phyloP scores from a whole-genome alignment of 225 moss, liverwort and hornwort genomes.

The Takakia lepidozioides region DNA sequence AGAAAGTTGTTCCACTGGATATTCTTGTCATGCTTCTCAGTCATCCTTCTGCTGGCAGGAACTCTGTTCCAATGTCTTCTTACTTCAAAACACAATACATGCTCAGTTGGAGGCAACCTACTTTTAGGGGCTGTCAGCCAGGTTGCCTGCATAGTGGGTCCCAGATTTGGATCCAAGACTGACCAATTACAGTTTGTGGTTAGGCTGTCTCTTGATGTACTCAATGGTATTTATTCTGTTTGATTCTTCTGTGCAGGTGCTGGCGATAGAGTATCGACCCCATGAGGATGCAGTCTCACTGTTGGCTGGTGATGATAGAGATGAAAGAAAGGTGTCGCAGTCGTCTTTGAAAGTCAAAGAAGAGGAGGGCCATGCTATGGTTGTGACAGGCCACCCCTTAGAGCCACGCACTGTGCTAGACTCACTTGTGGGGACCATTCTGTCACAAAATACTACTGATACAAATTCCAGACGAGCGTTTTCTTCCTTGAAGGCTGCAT shows the following conservation, averaged over 20 bases:
- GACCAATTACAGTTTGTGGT: no score
- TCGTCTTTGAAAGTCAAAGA: slow-evolving; percentile 15
- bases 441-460: slow-evolving; percentile 90
- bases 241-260: slow-evolving; percentile 20
- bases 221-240: slow-evolving; percentile 7
- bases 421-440: slow-evolving; percentile 75
- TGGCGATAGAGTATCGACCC: slow-evolving; percentile 31
- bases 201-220: no score
- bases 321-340: slow-evolving; percentile 12
- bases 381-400: slow-evolving; percentile 32
- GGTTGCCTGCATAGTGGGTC: neutral
- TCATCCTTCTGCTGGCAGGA: no score
- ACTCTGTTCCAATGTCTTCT: no score
- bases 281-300: slow-evolving; percentile 4
- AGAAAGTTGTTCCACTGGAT: no score
- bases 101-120: neutral
- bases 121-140: neutral
- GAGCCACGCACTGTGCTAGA: slow-evolving; percentile 63
- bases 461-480: slow-evolving; percentile 73
- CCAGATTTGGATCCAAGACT: no score
- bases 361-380: slow-evolving; percentile 5
- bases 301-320: neutral
- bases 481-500: slow-evolving; percentile 53
- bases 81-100: neutral
- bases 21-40: no score